Conservation (phyloP, 805 yeast species). For the Clavispora carvajalis region DNA sequence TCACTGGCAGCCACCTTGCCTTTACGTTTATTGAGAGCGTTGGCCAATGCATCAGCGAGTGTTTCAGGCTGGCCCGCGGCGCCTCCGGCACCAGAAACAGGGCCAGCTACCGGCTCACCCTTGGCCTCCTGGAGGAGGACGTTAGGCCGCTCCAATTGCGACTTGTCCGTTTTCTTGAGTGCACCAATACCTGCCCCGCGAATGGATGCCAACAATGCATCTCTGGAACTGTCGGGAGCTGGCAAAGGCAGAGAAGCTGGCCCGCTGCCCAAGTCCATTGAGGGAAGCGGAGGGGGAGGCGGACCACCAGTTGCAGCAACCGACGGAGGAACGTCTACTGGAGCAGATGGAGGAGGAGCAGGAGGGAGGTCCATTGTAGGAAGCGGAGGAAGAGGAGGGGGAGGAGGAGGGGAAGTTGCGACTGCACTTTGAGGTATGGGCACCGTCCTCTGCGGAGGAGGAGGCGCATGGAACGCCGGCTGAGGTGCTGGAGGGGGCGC, state of each 20-base stretch:
- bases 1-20: constrained; percentile 76
- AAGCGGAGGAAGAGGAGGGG: constrained; percentile 11
- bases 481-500: not conserved
- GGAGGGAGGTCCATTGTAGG: not conserved
- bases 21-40: constrained; percentile 79
- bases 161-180: constrained; percentile 73
- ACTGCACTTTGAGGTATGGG: no score
- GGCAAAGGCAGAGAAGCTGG: constrained; percentile 17
- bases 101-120: constrained; percentile 47
- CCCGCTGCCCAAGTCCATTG: not conserved
- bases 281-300: constrained; percentile 23
- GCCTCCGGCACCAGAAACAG: constrained; percentile 30
- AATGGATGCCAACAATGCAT: constrained; percentile 82
- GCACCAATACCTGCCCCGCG: constrained; percentile 67
- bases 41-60: constrained; percentile 82
- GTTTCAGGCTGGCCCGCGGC: constrained; percentile 52
- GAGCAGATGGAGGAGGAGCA: constrained; percentile 4
- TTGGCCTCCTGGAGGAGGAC: constrained; percentile 65
- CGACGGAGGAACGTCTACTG: constrained; percentile 8
- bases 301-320: constrained; percentile 10
- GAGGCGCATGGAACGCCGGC: constrained; percentile 2
- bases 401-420: no score
- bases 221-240: constrained; percentile 55
- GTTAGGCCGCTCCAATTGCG: constrained; percentile 76
- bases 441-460: no score